Percentiles rank a stretch among this genome's conserved stretches.
These are phyloP conservation scores for Rhodotorula sp. DNA, from an alignment of 1,284 basidiomycete species.

Conservation along the genomic window DNA sequence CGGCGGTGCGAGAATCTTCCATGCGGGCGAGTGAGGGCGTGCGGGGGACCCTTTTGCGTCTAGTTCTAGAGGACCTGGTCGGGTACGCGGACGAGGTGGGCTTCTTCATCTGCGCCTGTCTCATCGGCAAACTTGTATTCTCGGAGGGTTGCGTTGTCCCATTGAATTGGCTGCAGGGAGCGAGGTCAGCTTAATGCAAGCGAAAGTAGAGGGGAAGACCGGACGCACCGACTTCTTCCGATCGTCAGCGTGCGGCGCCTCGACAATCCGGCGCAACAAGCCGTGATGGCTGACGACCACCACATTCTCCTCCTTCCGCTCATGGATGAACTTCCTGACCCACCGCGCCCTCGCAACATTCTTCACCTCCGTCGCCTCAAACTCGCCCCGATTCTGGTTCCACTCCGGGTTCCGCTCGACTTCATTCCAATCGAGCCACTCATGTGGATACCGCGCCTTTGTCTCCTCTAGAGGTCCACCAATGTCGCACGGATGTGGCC, in stretches of 20 bases:
- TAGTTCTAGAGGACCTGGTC: conserved; percentile 9
- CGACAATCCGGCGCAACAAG: conserved; percentile 27
- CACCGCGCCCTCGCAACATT: conserved; percentile 33
- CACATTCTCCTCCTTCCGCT: conserved; percentile 19
- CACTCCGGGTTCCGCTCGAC: conserved; percentile 25
- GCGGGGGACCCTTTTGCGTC: not conserved
- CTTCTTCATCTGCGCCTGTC: conserved; percentile 26
- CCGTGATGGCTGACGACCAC: conserved; percentile 37
- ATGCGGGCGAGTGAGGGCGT: not conserved
- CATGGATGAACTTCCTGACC: conserved; percentile 29
- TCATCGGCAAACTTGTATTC: conserved; percentile 31
- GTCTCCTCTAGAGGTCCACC: conserved; percentile 26
- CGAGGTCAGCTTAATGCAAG: not conserved
- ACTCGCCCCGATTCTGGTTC: conserved; percentile 36
- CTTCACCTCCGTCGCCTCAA: conserved; percentile 25
- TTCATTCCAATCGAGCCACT: conserved; percentile 32
- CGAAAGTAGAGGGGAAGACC: not conserved
- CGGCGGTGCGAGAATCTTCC: too few species aligned
- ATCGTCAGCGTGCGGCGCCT: conserved; percentile 27
- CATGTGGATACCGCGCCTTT: conserved; percentile 12
- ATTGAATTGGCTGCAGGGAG: conserved; percentile 11
- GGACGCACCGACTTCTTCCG: conserved; percentile 20
- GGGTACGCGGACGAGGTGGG: conserved; percentile 29
- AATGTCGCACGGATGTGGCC: conserved; percentile 31
- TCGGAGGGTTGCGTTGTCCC: conserved; percentile 35